phyloP scores from a whole-genome alignment of 805 yeast genomes.

The Aciculoconidium aculeatum region DNA sequence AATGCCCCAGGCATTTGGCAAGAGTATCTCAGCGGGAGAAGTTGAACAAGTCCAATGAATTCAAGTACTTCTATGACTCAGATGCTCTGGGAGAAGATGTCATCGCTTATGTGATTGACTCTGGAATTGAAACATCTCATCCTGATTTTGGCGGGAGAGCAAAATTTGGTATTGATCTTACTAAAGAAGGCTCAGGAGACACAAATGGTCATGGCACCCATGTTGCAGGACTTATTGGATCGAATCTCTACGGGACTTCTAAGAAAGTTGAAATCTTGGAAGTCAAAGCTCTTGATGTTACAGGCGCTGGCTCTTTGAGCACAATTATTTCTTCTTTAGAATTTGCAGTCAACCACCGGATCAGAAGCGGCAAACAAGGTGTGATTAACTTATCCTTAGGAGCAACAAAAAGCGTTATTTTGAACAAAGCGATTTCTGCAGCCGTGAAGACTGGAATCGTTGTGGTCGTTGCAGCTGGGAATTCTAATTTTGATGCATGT shows the following conservation, averaged over 20 bases:
- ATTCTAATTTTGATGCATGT: conserved; percentile 73
- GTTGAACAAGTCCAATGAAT: conserved; percentile 12
- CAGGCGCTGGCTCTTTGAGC: conserved; percentile 68
- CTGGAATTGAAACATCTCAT: conserved; percentile 64
- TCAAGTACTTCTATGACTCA: conserved; percentile 44
- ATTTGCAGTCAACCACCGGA: conserved; percentile 57
- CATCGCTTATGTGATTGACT: conserved; percentile 74
- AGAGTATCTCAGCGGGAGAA: conserved; percentile 49
- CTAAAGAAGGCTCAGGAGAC: conserved; percentile 61
- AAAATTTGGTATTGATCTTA: conserved; percentile 52
- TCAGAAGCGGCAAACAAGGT: conserved; percentile 30
- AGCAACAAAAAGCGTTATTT: conserved; percentile 56
- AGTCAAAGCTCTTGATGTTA: conserved; percentile 63
- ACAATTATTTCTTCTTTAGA: conserved; percentile 63
- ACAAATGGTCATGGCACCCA: conserved; percentile 89
- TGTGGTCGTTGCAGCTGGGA: conserved; percentile 84
- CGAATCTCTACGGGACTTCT: conserved; percentile 77
- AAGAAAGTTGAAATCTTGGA: conserved; percentile 57
- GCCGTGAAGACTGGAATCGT: conserved; percentile 69
- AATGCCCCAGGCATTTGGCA: conserved; percentile 63
- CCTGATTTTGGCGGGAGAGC: conserved; percentile 66
- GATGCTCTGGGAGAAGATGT: conserved; percentile 50
- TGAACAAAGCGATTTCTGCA: conserved; percentile 72
- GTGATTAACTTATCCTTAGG: conserved; percentile 83
- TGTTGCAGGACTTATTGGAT: conserved; percentile 85